These are phyloP conservation scores for Leucogyrophana mollusca DNA, from an alignment of 768 basidiomycete species.

Conservation along the genomic window DNA sequence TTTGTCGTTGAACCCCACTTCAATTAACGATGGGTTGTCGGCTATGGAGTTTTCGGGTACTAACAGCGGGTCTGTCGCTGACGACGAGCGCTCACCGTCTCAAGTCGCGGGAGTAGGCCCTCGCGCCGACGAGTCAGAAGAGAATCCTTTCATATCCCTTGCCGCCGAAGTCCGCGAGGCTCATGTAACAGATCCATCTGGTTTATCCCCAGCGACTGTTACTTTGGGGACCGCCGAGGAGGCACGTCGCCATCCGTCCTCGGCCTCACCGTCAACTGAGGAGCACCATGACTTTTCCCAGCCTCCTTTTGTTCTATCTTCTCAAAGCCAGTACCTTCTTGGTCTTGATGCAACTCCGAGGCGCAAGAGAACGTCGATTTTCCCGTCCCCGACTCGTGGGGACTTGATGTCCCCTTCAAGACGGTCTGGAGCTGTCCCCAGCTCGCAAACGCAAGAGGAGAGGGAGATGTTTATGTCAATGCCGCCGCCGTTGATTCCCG, in stretches of 20 bases:
- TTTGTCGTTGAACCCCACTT: too few relatives aligned
- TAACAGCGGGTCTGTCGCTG: too few relatives aligned
- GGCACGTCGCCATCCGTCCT: neutral
- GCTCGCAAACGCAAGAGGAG: constrained; percentile 34
- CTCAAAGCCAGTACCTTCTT: constrained; percentile 34
- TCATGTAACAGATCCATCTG: neutral
- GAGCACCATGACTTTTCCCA: neutral
- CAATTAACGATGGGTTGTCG: too few relatives aligned
- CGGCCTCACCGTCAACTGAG: neutral
- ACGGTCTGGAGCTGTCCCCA: constrained; percentile 15
- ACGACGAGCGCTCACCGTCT: too few relatives aligned
- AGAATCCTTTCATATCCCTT: too few relatives aligned
- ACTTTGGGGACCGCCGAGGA: neutral
- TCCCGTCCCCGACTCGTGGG: neutral
- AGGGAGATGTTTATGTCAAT: constrained; percentile 19
- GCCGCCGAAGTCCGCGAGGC: neutral
- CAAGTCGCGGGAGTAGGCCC: too few relatives aligned
- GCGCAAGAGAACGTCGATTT: constrained; percentile 32
- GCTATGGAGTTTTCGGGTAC: too few relatives aligned
- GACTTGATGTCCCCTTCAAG: constrained; percentile 4
- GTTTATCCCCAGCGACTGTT: too few relatives aligned
- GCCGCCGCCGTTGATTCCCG: constrained; percentile 3
- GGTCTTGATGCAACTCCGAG: constrained; percentile 28
- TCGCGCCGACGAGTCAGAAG: too few relatives aligned
- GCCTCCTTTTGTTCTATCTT: constrained; percentile 19